Evolutionary conservation across 768 basidiomycete species (phyloP), one percentile per base, ranked within the genome.

Genomic region (Exsudoporus frostii): DNA sequence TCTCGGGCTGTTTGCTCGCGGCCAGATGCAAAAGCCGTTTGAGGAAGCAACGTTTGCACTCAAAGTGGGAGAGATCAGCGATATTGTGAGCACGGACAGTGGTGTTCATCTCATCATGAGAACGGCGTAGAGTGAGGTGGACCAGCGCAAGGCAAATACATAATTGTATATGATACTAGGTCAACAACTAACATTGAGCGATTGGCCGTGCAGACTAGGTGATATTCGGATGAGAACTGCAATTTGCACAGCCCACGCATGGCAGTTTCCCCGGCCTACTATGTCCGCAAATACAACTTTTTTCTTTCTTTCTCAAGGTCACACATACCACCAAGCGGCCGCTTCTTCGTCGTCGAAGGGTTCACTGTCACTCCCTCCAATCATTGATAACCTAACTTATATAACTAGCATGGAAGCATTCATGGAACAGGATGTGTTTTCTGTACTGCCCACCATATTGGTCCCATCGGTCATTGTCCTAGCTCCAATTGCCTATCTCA

Each of bases 21-120:
- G 87, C 1, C 88, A 91, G 75, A 99, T 99, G 97, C 97, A 99
- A 73, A 93, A 91, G 73, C 86, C 92, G 33, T 99, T 99, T 65
- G 95, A 98, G 73, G 92, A 95, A 29, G 89, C 91, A 30, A 76
- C 90, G 11, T 95, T 80, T 69, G 80, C 73, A 3, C 76, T 94
- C 57, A 65, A 83, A 44, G 79, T 87, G 20, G 90, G 85, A 8
- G 71, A 89, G 72, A 85, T 94, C 66, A 92, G 90, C 69, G 86
- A 83, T 27, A 74, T 93, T 42, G 82, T 98, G 65, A 83, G 81
- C 62, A 89, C 96, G 42, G 95, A 98, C 60, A 95, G 92, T 60
- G 97, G 97, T 19, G 92, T 98, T 20, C 97, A 99, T 70, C 64
- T 98, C 60, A 89, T 99, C 64, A 74, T 96, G 72, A 81, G 97